Conservation (phyloP, 148 eudicot genomes). For the Heliosperma pusillum region DNA sequence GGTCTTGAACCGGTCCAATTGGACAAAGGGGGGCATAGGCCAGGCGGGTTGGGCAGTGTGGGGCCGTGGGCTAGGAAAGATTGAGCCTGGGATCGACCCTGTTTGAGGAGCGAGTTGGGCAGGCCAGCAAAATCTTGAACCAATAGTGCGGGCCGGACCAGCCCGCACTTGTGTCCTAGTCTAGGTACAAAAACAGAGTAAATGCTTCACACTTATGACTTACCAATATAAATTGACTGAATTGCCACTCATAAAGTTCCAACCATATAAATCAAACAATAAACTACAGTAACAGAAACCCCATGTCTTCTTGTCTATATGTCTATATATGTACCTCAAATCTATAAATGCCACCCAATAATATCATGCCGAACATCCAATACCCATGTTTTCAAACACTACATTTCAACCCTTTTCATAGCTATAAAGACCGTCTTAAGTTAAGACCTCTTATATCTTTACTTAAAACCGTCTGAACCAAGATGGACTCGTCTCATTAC, state of each 20-base stretch:
- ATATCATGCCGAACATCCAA: background rate
- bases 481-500: conserved; percentile 19
- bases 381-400: background rate
- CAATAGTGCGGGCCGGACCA: too few relatives aligned
- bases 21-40: too few relatives aligned
- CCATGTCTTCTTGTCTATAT: background rate
- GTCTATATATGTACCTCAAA: background rate
- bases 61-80: too few relatives aligned
- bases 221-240: too few relatives aligned
- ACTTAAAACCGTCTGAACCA: background rate
- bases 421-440: background rate
- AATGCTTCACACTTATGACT: background rate
- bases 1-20: too few relatives aligned
- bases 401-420: background rate
- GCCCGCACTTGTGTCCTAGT: too few relatives aligned
- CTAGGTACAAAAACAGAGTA: too few relatives aligned
- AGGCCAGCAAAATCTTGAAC: too few relatives aligned
- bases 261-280: conserved; percentile 8
- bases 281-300: background rate
- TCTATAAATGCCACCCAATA: conserved; percentile 7
- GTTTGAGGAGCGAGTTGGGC: too few relatives aligned
- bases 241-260: background rate
- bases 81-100: too few relatives aligned
- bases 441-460: too few relatives aligned
- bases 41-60: too few relatives aligned